Evolutionary conservation across 2,329 filamentous ascomycete species (phyloP).

Genomic region (Cladosporium sp.): DNA sequence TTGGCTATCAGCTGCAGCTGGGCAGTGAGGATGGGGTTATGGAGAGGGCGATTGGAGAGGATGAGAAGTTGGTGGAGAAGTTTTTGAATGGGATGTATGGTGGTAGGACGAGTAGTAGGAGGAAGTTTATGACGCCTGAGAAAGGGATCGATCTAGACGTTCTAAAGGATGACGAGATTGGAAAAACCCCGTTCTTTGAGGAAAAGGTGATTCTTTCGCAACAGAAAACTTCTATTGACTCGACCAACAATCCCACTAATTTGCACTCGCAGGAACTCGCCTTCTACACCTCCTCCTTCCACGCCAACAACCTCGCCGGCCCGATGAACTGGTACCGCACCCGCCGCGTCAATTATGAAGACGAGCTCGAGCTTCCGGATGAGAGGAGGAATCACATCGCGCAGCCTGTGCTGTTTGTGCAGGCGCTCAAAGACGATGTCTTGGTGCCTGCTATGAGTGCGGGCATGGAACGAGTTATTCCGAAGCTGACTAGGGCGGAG

Average conservation of each 20-base stretch:
- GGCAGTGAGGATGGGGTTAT: slow-evolving; percentile 41
- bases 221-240: not conserved
- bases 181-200: slow-evolving; percentile 56
- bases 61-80: slow-evolving; percentile 57
- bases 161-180: slow-evolving; percentile 48
- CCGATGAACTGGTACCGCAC: slow-evolving; percentile 76
- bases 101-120: slow-evolving; percentile 54
- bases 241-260: no score
- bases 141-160: slow-evolving; percentile 63
- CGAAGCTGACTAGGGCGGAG: slow-evolving; percentile 60
- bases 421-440: slow-evolving; percentile 66
- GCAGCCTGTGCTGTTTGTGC: slow-evolving; percentile 66
- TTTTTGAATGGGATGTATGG: slow-evolving; percentile 72
- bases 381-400: slow-evolving; percentile 18
- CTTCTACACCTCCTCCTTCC: slow-evolving; percentile 70
- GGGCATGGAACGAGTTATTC: slow-evolving; percentile 66
- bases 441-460: slow-evolving; percentile 67
- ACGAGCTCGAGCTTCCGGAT: slow-evolving; percentile 53
- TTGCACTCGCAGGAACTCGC: slow-evolving; percentile 65
- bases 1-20: slow-evolving; percentile 81
- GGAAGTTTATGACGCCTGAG: slow-evolving; percentile 55
- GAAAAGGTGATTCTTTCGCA: slow-evolving; percentile 47
- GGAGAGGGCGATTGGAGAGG: slow-evolving; percentile 48
- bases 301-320: slow-evolving; percentile 68
- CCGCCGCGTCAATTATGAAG: slow-evolving; percentile 66